A percentile compares a stretch with the other conserved stretches of the same genome.
Conservation (phyloP, 2,329 filamentous ascomycete species). For the Cladophialophora bantiana region DNA sequence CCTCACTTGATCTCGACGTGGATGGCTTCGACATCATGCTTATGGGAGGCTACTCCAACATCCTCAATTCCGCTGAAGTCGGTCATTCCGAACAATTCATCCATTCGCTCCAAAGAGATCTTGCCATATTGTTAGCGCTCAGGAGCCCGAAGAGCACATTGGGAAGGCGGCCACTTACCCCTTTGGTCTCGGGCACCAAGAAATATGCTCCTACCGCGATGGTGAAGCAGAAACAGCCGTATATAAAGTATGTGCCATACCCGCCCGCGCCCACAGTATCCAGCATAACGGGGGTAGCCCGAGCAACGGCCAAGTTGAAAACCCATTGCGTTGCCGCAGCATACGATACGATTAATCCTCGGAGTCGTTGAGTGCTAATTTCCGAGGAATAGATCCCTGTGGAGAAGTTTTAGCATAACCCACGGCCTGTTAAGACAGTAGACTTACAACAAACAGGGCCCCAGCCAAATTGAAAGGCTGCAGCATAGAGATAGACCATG, state of each 20-base stretch:
- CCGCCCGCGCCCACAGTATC: slow-evolving; percentile 56
- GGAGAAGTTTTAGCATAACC: slow-evolving; percentile 60
- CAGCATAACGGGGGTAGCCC: slow-evolving; percentile 62
- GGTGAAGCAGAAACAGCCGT: slow-evolving; percentile 68
- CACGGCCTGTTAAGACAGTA: slow-evolving; percentile 46
- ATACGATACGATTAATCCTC: slow-evolving; percentile 72
- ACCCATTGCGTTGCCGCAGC: slow-evolving; percentile 75
- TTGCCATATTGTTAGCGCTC: slow-evolving; percentile 42
- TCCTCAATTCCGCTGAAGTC: slow-evolving; percentile 45
- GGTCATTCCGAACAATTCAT: slow-evolving; percentile 69
- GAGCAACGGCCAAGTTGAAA: slow-evolving; percentile 76
- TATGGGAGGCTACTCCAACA: slow-evolving; percentile 29
- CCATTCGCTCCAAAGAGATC: slow-evolving; percentile 68
- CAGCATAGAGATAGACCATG: slow-evolving; percentile 75
- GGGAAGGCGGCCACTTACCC: slow-evolving; percentile 46
- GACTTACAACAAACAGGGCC: slow-evolving; percentile 42
- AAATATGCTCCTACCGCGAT: slow-evolving; percentile 73
- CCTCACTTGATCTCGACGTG: slow-evolving; percentile 27
- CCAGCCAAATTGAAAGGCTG: slow-evolving; percentile 74
- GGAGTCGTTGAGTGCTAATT: slow-evolving; percentile 71
- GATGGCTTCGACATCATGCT: slow-evolving; percentile 28
- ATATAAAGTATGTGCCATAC: slow-evolving; percentile 72
- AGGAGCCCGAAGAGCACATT: not conserved
- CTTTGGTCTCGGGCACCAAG: slow-evolving; percentile 76
- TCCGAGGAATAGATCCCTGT: slow-evolving; percentile 72